Evolutionary conservation across 352 stramenopile species (phyloP), one percentile per base, ranked within the genome.

Genomic region (Pythium phragmitis): DNA sequence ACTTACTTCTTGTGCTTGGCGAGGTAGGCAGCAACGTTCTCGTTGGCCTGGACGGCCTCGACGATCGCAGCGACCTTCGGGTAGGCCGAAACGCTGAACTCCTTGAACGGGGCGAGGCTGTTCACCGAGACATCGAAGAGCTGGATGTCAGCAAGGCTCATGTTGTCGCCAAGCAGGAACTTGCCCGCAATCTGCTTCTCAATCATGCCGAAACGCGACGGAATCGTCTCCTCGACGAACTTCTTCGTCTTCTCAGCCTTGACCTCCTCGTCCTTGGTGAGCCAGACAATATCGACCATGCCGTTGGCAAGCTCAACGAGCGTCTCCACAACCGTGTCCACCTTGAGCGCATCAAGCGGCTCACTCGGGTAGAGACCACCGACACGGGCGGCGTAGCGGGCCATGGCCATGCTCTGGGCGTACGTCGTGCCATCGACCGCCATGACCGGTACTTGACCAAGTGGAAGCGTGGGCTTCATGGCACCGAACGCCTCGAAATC

Each of bases 361-460:
- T 85, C 76, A 1, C 67, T 33, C 14, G 79, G 77, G 70, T 85
- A 91, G 7, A 88, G 54, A 28, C 76, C 74, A 23, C 33, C 57
- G 13, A 88, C 46, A 37, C 70, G 80, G 21, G 77, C 77, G 7
- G 79, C 79, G 55, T 88, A 92, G 16, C 74, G 69, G 16, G 69
- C 71, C 54, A 89, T 85, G 16, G 77, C 74, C 60, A 87, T 84
- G 41, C 73, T 88, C 57, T 89, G 80, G 11, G 76, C 52, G 34
- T 77, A 85, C 12, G 49, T 65, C 4, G 70, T 60, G 4, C 76
- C 78, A 42, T 87, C 68, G 7, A 91, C 74, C 55, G 80, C 69
- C 13, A 92, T 52, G 9, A 77, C 50, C 1, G 80, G 79, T 14
- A 87, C 2, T 57, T 88, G 67, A 17, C 75, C 77, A 16, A 92